Evolutionary conservation across 75 land plant genomes (phyloP), one percentile per base, ranked within the genome.

Genomic region (Sequoia sempervirens): DNA sequence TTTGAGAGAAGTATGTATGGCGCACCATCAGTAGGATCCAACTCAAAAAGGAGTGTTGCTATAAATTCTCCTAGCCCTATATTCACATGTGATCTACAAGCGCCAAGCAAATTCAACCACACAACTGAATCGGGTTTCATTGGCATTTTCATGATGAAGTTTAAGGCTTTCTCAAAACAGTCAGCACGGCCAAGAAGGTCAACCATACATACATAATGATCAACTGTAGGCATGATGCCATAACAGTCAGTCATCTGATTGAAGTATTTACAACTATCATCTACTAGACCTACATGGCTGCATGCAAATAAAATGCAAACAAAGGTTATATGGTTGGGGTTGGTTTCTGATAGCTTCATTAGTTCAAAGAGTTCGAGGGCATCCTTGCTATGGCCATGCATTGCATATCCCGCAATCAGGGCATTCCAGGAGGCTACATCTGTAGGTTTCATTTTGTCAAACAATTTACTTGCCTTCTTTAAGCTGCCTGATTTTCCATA

Each of bases 401-500:
- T 66, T 80, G 78, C 81, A 58, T 64, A 83, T 34, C 85, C 68
- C 68, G 75, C 53, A 46, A 85, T 85, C 85, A 83, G 83, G 12
- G 85, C 56, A 47, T 84, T 85, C 86, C 86, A 85, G 2, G 86
- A 83, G 45, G 61, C 41, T 2, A 68, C 41, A 52, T 85, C 45
- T 72, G 32, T 41, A 50, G 47, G 69, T n/a, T 36, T 26, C 78
- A 85, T 83, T 43, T 68, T 83, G 20, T 72, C 85, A 70, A 85
- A 85, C 38, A 85, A 84, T 69, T 85, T 69, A 46, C 53, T 75
- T 37, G 86, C 85, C 50, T 83, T 58, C 72, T 83, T 46, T 45
- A 85, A 36, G 45, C 85, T 70, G 18, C 86, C 85, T 52, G 85
- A 85, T 83, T 83, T 85, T 34, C 78, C 85, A 83, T 85, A 85